These are phyloP conservation scores for Erythrobasidium hasegawianum DNA, from an alignment of 1,284 basidiomycete species.

Conservation along the genomic window DNA sequence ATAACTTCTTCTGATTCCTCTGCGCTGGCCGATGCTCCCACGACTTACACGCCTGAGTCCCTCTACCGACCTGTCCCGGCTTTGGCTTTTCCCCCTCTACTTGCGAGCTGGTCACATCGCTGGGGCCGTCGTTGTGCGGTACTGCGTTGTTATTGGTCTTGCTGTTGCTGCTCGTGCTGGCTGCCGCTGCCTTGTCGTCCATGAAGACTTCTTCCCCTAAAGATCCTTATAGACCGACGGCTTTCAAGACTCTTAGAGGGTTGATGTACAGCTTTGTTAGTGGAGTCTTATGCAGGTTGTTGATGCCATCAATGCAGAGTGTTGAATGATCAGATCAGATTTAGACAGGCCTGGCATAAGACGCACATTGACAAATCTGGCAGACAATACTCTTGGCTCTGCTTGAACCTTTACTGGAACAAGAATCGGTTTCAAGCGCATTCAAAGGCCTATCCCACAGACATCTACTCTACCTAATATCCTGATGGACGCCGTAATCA, in stretches of 20 bases:
- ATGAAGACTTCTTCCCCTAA: conserved; percentile 5
- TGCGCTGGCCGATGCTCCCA: too few relatives aligned
- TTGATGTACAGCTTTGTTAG: too few relatives aligned
- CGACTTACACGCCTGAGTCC: conserved; percentile 23
- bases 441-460: too few relatives aligned
- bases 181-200: background rate
- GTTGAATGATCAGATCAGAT: too few relatives aligned
- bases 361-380: background rate
- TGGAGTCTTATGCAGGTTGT: too few relatives aligned
- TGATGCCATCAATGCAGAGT: too few relatives aligned
- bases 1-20: background rate
- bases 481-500: conserved; percentile 25
- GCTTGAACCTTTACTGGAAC: too few relatives aligned
- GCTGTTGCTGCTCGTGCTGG: conserved; percentile 8
- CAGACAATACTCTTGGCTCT: background rate
- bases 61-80: conserved; percentile 4
- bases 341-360: too few relatives aligned
- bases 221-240: too few relatives aligned
- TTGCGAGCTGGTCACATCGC: background rate
- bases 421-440: too few relatives aligned
- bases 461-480: too few relatives aligned
- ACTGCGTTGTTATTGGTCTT: background rate
- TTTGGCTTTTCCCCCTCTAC: conserved; percentile 3
- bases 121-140: background rate
- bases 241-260: too few relatives aligned